Percentiles rank a stretch among this genome's conserved stretches.
Conservation (phyloP, 495 filamentous ascomycete genomes). For the Neurospora terricola region DNA sequence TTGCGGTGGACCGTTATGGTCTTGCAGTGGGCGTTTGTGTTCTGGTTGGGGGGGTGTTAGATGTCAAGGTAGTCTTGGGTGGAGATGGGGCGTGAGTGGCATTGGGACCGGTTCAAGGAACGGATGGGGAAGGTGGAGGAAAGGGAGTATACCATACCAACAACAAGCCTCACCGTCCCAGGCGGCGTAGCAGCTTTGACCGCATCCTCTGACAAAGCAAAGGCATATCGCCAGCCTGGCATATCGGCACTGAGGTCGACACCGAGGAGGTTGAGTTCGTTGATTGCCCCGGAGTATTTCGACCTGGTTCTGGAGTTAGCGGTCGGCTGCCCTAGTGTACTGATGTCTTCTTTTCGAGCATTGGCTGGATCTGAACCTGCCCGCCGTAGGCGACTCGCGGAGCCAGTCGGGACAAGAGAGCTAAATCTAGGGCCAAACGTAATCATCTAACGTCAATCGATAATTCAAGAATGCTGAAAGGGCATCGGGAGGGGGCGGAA, state of each 20-base stretch:
- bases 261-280: background rate
- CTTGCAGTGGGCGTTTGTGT: slow-evolving; percentile 6
- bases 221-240: slow-evolving; percentile 21
- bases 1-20: background rate
- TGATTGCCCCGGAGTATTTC: background rate
- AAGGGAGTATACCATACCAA: slow-evolving; percentile 10
- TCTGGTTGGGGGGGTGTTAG: slow-evolving; percentile 6
- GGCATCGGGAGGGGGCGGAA: background rate
- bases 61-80: background rate
- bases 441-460: background rate
- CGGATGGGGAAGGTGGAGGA: too few relatives aligned
- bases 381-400: background rate
- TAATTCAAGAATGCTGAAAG: background rate
- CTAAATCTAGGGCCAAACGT: background rate
- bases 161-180: slow-evolving; percentile 19
- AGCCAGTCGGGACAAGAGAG: background rate
- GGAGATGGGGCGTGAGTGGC: background rate
- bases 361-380: background rate
- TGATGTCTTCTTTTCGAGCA: background rate
- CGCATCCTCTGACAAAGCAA: slow-evolving; percentile 13
- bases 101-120: background rate
- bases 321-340: background rate
- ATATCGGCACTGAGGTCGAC: slow-evolving; percentile 5
- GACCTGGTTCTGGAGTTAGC: background rate
- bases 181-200: slow-evolving; percentile 21